phyloP scores from a whole-genome alignment of 352 stramenopile species.

The Phytophthora hybrid region DNA sequence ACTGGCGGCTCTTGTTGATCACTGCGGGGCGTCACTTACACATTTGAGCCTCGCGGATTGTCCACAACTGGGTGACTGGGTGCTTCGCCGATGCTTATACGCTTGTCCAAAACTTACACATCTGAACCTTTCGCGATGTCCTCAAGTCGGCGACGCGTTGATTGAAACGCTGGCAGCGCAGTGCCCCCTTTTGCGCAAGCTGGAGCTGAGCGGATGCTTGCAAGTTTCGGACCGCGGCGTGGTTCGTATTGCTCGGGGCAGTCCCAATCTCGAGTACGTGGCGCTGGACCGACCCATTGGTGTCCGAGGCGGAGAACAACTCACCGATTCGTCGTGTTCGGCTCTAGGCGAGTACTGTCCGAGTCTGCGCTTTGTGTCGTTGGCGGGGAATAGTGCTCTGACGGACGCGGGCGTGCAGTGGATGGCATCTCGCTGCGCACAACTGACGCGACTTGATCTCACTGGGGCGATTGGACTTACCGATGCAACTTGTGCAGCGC shows the following conservation, averaged over 20 bases:
- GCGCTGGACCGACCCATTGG: slow-evolving; percentile 59
- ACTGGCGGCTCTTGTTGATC: slow-evolving; percentile 70
- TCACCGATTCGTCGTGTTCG: slow-evolving; percentile 91
- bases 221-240: slow-evolving; percentile 88
- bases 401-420: slow-evolving; percentile 92
- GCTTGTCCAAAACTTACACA: slow-evolving; percentile 57
- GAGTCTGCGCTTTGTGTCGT: slow-evolving; percentile 59
- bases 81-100: slow-evolving; percentile 75
- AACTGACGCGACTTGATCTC: slow-evolving; percentile 84
- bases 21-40: slow-evolving; percentile 44
- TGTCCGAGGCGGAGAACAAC: slow-evolving; percentile 62
- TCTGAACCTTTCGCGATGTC: slow-evolving; percentile 78
- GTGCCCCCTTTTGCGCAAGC: slow-evolving; percentile 64
- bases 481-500: slow-evolving; percentile 69
- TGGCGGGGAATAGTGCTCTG: slow-evolving; percentile 89
- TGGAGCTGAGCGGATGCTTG: slow-evolving; percentile 84
- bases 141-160: slow-evolving; percentile 86
- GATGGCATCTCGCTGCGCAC: slow-evolving; percentile 81
- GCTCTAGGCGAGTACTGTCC: slow-evolving; percentile 78
- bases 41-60: slow-evolving; percentile 63
- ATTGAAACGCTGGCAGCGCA: slow-evolving; percentile 84
- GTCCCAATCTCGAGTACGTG: slow-evolving; percentile 75
- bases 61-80: slow-evolving; percentile 69
- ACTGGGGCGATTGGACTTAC: slow-evolving; percentile 87
- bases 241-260: slow-evolving; percentile 83